A percentile compares a stretch with the other conserved stretches of the same genome.
Conservation (phyloP, 1,284 basidiomycete species). For the Termitomyces sp. region DNA sequence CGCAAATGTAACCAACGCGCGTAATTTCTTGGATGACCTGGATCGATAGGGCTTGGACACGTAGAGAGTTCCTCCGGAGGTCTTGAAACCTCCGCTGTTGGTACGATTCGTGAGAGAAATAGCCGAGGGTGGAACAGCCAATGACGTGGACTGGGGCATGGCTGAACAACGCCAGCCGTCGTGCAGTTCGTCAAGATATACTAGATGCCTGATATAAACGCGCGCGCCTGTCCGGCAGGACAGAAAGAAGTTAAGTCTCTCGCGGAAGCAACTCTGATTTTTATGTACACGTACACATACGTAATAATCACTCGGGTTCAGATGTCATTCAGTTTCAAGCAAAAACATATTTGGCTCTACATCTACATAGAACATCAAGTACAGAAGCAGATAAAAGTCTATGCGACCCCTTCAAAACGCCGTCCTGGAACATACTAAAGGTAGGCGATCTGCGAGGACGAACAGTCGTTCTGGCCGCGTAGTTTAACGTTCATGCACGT, state of each 20-base stretch:
- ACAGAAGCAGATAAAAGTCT: slow-evolving; percentile 18
- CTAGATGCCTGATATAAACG: background rate
- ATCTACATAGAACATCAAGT: background rate
- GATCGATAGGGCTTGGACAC: slow-evolving; percentile 73
- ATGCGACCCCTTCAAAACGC: slow-evolving; percentile 57
- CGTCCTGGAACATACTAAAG: slow-evolving; percentile 35
- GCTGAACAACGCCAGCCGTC: background rate
- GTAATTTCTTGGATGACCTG: slow-evolving; percentile 58
- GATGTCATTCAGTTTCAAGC: background rate
- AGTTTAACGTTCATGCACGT: slow-evolving; percentile 63
- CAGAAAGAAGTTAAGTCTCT: background rate
- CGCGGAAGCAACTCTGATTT: background rate
- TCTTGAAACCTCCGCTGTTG: slow-evolving; percentile 45
- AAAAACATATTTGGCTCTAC: background rate
- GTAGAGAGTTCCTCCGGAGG: slow-evolving; percentile 62
- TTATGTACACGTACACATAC: background rate
- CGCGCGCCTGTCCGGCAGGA: slow-evolving; percentile 9
- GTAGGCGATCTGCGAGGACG: slow-evolving; percentile 55
- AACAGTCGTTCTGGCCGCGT: slow-evolving; percentile 47
- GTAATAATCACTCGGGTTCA: slow-evolving; percentile 10
- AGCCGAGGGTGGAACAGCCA: background rate
- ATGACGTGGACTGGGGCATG: slow-evolving; percentile 4
- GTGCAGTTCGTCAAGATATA: slow-evolving; percentile 1
- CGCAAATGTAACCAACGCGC: slow-evolving; percentile 76
- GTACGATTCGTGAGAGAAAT: slow-evolving; percentile 20